A percentile compares a stretch with the other conserved stretches of the same genome.
Evolutionary conservation across 805 yeast genomes (phyloP).

Genomic region (Saccharomycopsis sp.): DNA sequence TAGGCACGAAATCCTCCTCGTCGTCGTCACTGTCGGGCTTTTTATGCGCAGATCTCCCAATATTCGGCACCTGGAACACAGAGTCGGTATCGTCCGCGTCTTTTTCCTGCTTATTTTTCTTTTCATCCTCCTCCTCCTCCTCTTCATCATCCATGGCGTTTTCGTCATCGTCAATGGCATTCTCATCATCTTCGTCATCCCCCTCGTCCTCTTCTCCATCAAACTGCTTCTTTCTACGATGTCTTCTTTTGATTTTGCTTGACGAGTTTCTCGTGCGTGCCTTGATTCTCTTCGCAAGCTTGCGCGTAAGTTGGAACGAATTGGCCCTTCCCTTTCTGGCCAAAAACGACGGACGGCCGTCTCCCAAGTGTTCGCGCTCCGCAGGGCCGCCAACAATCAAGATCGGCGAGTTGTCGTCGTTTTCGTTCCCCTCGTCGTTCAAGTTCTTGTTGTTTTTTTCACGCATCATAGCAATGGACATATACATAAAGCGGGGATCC

Average conservation of each 20-base stretch:
- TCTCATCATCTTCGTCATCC: constrained; percentile 14
- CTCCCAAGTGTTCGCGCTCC: constrained; percentile 43
- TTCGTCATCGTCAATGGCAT: constrained; percentile 8
- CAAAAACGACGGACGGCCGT: constrained; percentile 1
- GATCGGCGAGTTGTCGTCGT: constrained; percentile 69
- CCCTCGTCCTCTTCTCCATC: constrained; percentile 7
- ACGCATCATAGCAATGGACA: constrained; percentile 78
- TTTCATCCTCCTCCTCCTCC: constrained; percentile 7
- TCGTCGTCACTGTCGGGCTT: constrained; percentile 13
- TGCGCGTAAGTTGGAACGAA: constrained; percentile 13
- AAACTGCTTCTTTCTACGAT: neutral
- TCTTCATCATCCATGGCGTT: constrained; percentile 9
- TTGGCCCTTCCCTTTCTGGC: constrained; percentile 6
- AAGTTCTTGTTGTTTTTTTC: constrained; percentile 34
- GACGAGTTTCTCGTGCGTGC: neutral
- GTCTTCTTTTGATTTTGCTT: neutral
- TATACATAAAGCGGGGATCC: constrained; percentile 76
- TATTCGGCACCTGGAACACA: neutral
- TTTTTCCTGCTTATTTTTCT: neutral
- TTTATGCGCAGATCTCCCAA: too few relatives aligned
- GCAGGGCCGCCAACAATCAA: constrained; percentile 72
- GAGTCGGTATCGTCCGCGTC: constrained; percentile 1
- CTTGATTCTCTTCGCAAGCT: neutral
- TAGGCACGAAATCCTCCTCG: constrained; percentile 18
- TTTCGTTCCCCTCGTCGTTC: constrained; percentile 23